Evolutionary conservation across 495 filamentous ascomycete species (phyloP).

Genomic region (Aspergillus mulundensis): DNA sequence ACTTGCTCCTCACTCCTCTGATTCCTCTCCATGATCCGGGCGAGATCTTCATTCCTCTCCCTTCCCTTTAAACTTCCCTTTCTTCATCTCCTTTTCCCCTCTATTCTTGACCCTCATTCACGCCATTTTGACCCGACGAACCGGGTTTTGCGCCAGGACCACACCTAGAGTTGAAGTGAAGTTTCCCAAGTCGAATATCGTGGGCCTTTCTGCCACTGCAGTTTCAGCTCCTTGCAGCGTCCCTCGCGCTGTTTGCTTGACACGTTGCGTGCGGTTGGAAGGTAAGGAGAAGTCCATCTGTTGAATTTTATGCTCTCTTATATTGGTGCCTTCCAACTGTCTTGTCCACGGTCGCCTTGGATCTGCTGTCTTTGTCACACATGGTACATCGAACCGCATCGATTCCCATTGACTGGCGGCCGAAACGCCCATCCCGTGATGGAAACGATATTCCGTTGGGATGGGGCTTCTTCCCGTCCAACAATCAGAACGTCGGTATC

Average conservation of each 20-base stretch:
- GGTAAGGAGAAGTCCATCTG: constrained; percentile 11
- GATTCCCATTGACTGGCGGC: background rate
- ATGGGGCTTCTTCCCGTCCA: background rate
- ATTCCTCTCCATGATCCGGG: background rate
- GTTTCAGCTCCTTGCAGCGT: constrained; percentile 24
- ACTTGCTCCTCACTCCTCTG: background rate
- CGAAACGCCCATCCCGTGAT: constrained; percentile 2
- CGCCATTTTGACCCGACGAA: background rate
- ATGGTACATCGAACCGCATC: background rate
- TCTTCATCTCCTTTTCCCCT: background rate
- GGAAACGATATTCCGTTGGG: background rate
- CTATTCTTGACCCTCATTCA: background rate
- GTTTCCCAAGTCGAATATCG: background rate
- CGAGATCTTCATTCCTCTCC: constrained; percentile 9
- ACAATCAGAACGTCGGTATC: background rate
- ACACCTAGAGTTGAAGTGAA: background rate
- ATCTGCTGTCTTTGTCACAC: background rate
- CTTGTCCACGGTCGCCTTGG: background rate
- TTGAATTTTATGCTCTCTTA: constrained; percentile 7
- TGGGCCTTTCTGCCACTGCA: constrained; percentile 5
- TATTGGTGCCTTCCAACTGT: constrained; percentile 1
- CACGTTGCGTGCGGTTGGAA: constrained; percentile 16
- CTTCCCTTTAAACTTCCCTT: background rate
- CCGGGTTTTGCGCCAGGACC: background rate
- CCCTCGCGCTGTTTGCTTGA: constrained; percentile 14